phyloP scores from a whole-genome alignment of 208 protist species.

The Wallacemonas sp. region DNA sequence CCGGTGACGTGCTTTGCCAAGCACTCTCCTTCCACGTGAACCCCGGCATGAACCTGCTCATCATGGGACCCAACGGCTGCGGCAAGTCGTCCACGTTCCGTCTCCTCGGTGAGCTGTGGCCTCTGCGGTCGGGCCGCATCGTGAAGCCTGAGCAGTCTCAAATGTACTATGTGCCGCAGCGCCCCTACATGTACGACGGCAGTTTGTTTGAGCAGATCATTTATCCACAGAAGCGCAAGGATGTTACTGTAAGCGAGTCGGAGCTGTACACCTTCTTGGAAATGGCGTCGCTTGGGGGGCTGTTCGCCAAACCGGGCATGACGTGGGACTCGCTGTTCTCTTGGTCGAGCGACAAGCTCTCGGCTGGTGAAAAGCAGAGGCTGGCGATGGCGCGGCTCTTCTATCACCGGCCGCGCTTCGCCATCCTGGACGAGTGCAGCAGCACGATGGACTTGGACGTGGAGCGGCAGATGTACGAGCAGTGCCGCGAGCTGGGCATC shows the following conservation, averaged over 20 bases:
- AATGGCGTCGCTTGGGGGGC: conserved; percentile 58
- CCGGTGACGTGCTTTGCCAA: conserved; percentile 49
- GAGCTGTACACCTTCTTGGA: conserved; percentile 60
- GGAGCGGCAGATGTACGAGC: conserved; percentile 65
- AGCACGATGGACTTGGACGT: conserved; percentile 70
- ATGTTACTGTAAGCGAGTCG: conserved; percentile 55
- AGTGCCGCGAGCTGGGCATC: conserved; percentile 72
- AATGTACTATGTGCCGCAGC: conserved; percentile 88
- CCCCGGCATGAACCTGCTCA: conserved; percentile 84
- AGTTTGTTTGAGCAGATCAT: conserved; percentile 88
- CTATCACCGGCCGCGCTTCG: conserved; percentile 84
- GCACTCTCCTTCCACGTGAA: conserved; percentile 74
- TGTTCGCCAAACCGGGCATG: conserved; percentile 52
- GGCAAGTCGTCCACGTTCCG: conserved; percentile 91
- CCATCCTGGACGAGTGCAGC: conserved; percentile 92
- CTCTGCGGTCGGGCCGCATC: conserved; percentile 55
- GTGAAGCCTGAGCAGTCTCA: conserved; percentile 67
- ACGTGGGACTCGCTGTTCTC: conserved; percentile 58
- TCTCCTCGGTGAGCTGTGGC: conserved; percentile 83
- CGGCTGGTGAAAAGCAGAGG: conserved; percentile 84
- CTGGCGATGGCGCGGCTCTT: conserved; percentile 89
- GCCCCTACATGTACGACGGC: conserved; percentile 80
- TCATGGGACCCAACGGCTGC: conserved; percentile 90
- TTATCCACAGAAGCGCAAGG: conserved; percentile 63
- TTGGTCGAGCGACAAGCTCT: conserved; percentile 59